Conservation (phyloP, 2,329 filamentous ascomycete genomes). For the Talaromyces marneffei region DNA sequence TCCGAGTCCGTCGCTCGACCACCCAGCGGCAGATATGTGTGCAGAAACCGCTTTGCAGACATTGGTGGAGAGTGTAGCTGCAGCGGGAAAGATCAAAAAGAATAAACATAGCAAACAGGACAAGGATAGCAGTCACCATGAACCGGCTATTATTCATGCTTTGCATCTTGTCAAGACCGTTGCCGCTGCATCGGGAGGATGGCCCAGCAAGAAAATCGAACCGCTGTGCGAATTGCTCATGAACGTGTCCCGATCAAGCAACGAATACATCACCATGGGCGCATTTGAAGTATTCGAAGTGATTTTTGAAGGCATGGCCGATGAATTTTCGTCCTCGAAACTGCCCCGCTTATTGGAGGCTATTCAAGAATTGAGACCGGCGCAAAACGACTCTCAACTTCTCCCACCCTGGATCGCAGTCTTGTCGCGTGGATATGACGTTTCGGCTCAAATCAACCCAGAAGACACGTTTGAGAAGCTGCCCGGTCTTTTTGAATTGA, state of each 20-base stretch:
- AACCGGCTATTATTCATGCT: constrained; percentile 83
- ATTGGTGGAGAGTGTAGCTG: constrained; percentile 64
- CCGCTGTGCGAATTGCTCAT: constrained; percentile 82
- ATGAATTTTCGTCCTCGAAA: constrained; percentile 82
- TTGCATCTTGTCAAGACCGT: constrained; percentile 89
- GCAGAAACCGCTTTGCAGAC: constrained; percentile 82
- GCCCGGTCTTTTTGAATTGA: constrained; percentile 73
- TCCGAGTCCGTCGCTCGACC: constrained; percentile 85
- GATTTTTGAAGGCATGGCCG: constrained; percentile 86
- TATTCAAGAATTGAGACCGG: constrained; percentile 84
- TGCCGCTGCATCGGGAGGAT: constrained; percentile 79
- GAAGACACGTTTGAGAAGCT: constrained; percentile 89
- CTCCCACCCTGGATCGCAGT: constrained; percentile 96
- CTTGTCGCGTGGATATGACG: constrained; percentile 87
- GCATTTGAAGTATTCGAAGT: constrained; percentile 97
- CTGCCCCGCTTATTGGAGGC: constrained; percentile 83
- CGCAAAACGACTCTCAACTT: constrained; percentile 87
- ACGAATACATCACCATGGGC: constrained; percentile 93
- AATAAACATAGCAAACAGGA: constrained; percentile 24
- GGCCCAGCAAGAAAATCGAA: constrained; percentile 96
- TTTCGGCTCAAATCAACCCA: constrained; percentile 79
- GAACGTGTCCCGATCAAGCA: constrained; percentile 80
- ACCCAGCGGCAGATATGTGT: constrained; percentile 93
- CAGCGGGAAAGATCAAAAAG: constrained; percentile 64
- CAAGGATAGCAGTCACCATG: constrained; percentile 56